phyloP scores from a whole-genome alignment of 768 basidiomycete species.

The Lactarius hatsudake region DNA sequence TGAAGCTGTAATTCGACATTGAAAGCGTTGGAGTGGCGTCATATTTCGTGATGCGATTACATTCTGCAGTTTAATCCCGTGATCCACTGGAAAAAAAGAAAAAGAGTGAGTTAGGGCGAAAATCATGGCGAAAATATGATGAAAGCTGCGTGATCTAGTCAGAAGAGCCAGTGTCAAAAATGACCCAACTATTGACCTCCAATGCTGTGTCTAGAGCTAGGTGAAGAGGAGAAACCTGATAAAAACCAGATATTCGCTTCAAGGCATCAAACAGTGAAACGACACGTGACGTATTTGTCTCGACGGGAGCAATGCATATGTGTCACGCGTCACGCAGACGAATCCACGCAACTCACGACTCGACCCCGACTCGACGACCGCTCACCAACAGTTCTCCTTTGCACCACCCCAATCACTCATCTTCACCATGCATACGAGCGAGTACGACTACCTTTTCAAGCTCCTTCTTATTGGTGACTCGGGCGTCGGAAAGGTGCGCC shows the following conservation, averaged over 20 bases:
- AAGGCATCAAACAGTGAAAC: not conserved
- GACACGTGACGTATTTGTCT: not conserved
- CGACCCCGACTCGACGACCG: conserved; percentile 12
- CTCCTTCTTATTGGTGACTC: conserved; percentile 93
- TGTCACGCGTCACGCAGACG: not conserved
- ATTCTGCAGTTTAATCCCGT: conserved; percentile 32
- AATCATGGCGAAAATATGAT: conserved; percentile 6
- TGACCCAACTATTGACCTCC: no score
- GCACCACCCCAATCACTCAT: conserved; percentile 14
- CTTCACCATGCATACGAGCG: conserved; percentile 78
- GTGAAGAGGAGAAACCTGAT: no score
- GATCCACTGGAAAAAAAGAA: conserved; percentile 10
- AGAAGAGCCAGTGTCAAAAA: conserved; percentile 42
- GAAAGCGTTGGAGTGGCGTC: conserved; percentile 34
- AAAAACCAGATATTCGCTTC: not conserved
- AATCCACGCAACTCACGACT: conserved; percentile 33
- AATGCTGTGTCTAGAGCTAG: conserved; percentile 26
- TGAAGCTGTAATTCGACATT: conserved; percentile 39
- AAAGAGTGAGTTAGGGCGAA: conserved; percentile 10
- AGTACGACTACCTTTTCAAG: conserved; percentile 96
- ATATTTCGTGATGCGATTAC: conserved; percentile 44
- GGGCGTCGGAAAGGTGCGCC: conserved; percentile 85
- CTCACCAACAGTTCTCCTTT: conserved; percentile 15
- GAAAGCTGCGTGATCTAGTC: conserved; percentile 37
- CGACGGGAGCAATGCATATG: not conserved